Evolutionary conservation across 2,329 filamentous ascomycete species (phyloP).

Genomic region (Pyrenochaeta sp.): DNA sequence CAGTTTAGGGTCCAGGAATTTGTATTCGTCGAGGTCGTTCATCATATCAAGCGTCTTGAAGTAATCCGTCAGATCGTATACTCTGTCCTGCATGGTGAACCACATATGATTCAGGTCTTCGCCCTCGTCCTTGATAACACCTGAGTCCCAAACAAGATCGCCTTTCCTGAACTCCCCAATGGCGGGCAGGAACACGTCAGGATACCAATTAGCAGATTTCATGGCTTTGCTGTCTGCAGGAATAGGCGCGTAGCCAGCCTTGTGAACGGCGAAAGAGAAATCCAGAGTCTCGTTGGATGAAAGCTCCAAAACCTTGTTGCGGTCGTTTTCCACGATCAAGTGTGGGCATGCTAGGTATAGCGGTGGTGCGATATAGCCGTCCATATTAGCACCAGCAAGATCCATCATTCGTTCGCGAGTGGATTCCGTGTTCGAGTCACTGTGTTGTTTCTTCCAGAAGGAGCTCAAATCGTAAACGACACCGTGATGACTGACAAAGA

Average conservation of each 20-base stretch:
- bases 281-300: constrained; percentile 70
- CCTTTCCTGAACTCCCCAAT: constrained; percentile 91
- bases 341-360: constrained; percentile 76
- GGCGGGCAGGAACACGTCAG: constrained; percentile 72
- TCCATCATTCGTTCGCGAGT: constrained; percentile 72
- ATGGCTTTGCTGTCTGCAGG: constrained; percentile 64
- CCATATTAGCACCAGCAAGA: constrained; percentile 79
- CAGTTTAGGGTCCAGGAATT: constrained; percentile 75
- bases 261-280: constrained; percentile 68
- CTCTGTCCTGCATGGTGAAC: constrained; percentile 75
- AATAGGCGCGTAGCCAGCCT: constrained; percentile 68
- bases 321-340: constrained; percentile 61
- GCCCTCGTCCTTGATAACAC: constrained; percentile 70
- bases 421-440: constrained; percentile 71
- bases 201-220: constrained; percentile 77
- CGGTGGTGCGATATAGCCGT: constrained; percentile 85
- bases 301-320: constrained; percentile 62
- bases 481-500: constrained; percentile 86
- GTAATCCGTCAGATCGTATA: constrained; percentile 94
- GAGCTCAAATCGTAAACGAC: constrained; percentile 91
- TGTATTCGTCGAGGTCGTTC: constrained; percentile 64
- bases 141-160: constrained; percentile 74
- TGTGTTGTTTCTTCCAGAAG: constrained; percentile 87
- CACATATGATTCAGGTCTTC: constrained; percentile 73
- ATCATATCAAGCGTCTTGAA: constrained; percentile 75